Base-by-base conservation (phyloP, 116 monocot genomes). In the Iris pallida region DNA sequence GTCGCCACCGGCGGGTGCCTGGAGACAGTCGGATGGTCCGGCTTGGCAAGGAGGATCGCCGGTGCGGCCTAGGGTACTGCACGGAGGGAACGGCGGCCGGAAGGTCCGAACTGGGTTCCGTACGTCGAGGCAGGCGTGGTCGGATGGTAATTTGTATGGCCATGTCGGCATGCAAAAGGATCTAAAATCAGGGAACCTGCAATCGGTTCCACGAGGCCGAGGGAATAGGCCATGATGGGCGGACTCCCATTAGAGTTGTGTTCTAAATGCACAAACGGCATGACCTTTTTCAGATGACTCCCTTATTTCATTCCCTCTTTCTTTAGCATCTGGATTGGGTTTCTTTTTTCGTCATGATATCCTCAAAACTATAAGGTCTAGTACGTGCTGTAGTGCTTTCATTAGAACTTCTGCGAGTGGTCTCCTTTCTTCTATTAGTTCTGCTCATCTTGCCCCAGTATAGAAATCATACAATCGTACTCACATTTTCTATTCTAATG, bases 381-480 rank as follows among this genome's bases (percentile, higher is more conserved):
- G 90, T 92, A 14, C 97, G 72, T 66, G 97, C 97, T 69, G 92
- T 43, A 46, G 97, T 90, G 43, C 85, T 85, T 73, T 83, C 86
- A 61, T 63, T 69, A 48, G 62, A 62, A 68, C 48, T 69, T 47
- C 63, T 77, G 58, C 63, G 15, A 52, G 70, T 41, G 11, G 59
- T 51, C 19, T 68, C 77, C 45, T 59, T 61, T 16, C 69, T 72
- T 42, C 47, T 60, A 16, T 77, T 30, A 55, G 47, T 85, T 76
- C 65, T 79, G 30, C 68, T 75, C 88, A 88, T 88, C 14, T 84
- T 71, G 58, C 56, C 49, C 65, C 47, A 14, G 20, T 49, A 42
- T 20, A 72, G 63, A 69, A 55, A 53, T 16, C 60, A 63, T 69
- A 57, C 69, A 52, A n/a, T 10, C 20, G 20, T 15, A 61, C 20